These are phyloP conservation scores for Mycena citricolor DNA, from an alignment of 1,284 basidiomycete genomes.

Conservation along the genomic window DNA sequence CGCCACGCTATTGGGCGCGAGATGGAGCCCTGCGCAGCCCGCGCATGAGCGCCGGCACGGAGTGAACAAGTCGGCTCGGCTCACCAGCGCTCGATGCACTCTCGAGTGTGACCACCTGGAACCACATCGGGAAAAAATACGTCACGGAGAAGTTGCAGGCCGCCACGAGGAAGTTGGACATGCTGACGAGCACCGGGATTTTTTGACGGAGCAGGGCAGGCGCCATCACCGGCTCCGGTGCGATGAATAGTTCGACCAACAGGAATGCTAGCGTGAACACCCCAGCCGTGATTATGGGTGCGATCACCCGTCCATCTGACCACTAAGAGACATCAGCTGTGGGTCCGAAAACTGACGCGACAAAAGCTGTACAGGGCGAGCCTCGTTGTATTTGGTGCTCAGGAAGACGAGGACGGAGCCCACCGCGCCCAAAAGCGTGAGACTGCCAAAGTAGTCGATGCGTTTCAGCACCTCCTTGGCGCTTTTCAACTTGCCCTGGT, in stretches of 20 bases:
- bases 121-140: slow-evolving; percentile 86
- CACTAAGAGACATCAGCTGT: slow-evolving; percentile 41
- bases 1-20: slow-evolving; percentile 75
- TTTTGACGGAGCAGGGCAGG: slow-evolving; percentile 62
- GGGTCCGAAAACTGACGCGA: slow-evolving; percentile 7
- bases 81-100: slow-evolving; percentile 63
- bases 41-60: too few species aligned
- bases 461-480: slow-evolving; percentile 54
- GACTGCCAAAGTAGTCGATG: slow-evolving; percentile 67
- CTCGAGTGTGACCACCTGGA: slow-evolving; percentile 77
- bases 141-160: slow-evolving; percentile 74
- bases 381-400: slow-evolving; percentile 67
- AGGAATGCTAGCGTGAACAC: slow-evolving; percentile 58
- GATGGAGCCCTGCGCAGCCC: slow-evolving; percentile 60
- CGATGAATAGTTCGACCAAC: slow-evolving; percentile 59
- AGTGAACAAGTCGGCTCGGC: too few species aligned
- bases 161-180: slow-evolving; percentile 77
- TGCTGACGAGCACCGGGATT: slow-evolving; percentile 70
- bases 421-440: slow-evolving; percentile 51
- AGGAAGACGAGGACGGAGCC: slow-evolving; percentile 68
- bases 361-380: slow-evolving; percentile 44
- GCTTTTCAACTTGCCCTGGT: slow-evolving; percentile 48
- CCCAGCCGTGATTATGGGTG: slow-evolving; percentile 48
- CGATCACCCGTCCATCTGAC: slow-evolving; percentile 56
- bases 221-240: slow-evolving; percentile 74